phyloP scores from a whole-genome alignment of 768 basidiomycete genomes.

The Pisolithus sp. region DNA sequence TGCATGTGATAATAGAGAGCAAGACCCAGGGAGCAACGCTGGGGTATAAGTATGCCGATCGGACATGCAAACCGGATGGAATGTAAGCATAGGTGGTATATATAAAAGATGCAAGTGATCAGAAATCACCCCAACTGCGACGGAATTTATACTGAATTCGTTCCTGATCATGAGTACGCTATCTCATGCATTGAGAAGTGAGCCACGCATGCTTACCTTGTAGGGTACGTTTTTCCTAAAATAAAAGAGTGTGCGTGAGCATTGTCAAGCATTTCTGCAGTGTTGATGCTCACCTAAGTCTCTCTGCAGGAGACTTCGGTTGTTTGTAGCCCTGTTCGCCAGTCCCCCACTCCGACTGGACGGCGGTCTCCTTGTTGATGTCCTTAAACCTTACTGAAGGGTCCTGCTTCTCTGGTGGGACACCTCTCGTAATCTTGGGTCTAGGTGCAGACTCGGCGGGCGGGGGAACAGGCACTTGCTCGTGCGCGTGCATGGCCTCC shows the following conservation, averaged over 20 bases:
- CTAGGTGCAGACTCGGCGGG: conserved; percentile 23
- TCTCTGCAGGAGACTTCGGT: conserved; percentile 70
- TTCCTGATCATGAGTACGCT: conserved; percentile 45
- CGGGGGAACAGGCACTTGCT: conserved; percentile 26
- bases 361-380: conserved; percentile 46
- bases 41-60: not conserved
- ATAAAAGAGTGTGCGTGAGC: conserved; percentile 3
- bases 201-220: conserved; percentile 51
- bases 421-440: conserved; percentile 49
- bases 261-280: not conserved
- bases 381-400: conserved; percentile 55
- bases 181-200: conserved; percentile 14
- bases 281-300: conserved; percentile 50
- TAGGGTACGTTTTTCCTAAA: conserved; percentile 75
- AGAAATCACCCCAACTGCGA: conserved; percentile 85
- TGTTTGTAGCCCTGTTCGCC: conserved; percentile 65
- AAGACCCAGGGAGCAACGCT: not conserved
- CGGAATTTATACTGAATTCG: conserved; percentile 87
- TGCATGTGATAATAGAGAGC: too few relatives aligned
- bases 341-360: conserved; percentile 63
- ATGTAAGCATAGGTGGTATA: not conserved
- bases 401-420: conserved; percentile 66
- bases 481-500: conserved; percentile 54
- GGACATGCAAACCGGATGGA: not conserved
- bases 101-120: conserved; percentile 12